Base-by-base conservation (phyloP, 768 basidiomycete species). In the Terana coerulea region DNA sequence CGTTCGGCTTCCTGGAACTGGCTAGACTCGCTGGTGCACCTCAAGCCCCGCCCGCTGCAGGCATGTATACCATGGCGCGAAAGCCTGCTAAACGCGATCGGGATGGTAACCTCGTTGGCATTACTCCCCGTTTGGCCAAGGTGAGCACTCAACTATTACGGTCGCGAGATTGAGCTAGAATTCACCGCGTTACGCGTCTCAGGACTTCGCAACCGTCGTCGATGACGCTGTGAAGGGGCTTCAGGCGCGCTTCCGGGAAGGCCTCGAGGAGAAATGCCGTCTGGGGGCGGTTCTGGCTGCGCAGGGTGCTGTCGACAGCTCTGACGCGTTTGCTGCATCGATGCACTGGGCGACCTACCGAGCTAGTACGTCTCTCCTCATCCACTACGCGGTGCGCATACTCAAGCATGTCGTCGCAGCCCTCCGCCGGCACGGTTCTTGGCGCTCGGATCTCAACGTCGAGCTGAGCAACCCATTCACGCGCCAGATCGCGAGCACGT, bases 321-420 rank as follows among this genome's bases (percentile, higher is more conserved):
- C 72, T 0, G 79, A 82, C 46, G 68, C 72, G 5, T 79, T 84
- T 57, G 74, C 77, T 1, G 63, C 58, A 5, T 70, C 73, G 5
- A 80, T 82, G 77, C 81, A 84, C 53, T 84, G 83, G 81, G 67
- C 52, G 0, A 81, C 80, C 12, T 83, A 79, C 59, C 72, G 80
- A 52, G 80, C 79, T 4, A 80, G 78, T 81, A 56, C 63, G 76
- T 68, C 17, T 21, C 10, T 22, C 2, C 28, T 33, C 25, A 15
- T 49, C 7, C 9, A 15, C 24, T 45, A 40, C n/a, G 24, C 15
- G 14, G 29, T 26, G 22, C 15, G 3, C 19, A 11, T 47, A 14
- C 26, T 26, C 12, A 48, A 17, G 42, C 8, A 41, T 11, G 10
- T 14, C 14, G 5, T 11, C 34, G 35, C 59, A 64, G 70, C 80